Conservation (phyloP, 1,284 basidiomycete species). For the Coniferiporia sulphurascens region DNA sequence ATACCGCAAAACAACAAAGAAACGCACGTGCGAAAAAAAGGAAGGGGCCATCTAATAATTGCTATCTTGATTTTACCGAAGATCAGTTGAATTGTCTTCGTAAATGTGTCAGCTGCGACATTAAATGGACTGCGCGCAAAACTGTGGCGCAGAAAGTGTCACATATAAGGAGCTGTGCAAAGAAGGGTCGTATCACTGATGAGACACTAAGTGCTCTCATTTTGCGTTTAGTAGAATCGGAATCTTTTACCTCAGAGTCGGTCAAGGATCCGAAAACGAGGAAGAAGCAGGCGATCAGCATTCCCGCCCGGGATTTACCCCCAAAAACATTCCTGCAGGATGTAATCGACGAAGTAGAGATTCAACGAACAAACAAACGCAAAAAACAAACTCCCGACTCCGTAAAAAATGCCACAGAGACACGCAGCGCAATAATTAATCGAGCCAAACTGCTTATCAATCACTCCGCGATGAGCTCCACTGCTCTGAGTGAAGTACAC, state of each 20-base stretch:
- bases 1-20: background rate
- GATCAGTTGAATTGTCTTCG: slow-evolving; percentile 41
- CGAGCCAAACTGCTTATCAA: slow-evolving; percentile 35
- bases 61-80: slow-evolving; percentile 36
- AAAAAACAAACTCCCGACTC: slow-evolving; percentile 36
- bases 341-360: slow-evolving; percentile 40
- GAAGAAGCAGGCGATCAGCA: slow-evolving; percentile 27
- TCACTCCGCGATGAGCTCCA: background rate
- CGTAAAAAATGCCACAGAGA: slow-evolving; percentile 43
- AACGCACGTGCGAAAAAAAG: background rate
- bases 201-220: slow-evolving; percentile 54
- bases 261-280: slow-evolving; percentile 20
- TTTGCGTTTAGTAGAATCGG: slow-evolving; percentile 38
- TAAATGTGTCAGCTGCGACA: slow-evolving; percentile 62
- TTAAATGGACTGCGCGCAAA: slow-evolving; percentile 66
- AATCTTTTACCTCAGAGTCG: slow-evolving; percentile 14
- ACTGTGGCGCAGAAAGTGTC: slow-evolving; percentile 51
- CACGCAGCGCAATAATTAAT: slow-evolving; percentile 47
- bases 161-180: slow-evolving; percentile 65
- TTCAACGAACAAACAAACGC: slow-evolving; percentile 41
- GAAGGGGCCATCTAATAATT: slow-evolving; percentile 1
- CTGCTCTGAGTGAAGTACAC: background rate
- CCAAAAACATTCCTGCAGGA: slow-evolving; percentile 51
- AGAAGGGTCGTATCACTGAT: slow-evolving; percentile 47
- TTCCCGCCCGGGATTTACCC: slow-evolving; percentile 10